These are phyloP conservation scores for Incumbomyces delicatus DNA, from an alignment of 2,329 filamentous ascomycete genomes.

Conservation along the genomic window DNA sequence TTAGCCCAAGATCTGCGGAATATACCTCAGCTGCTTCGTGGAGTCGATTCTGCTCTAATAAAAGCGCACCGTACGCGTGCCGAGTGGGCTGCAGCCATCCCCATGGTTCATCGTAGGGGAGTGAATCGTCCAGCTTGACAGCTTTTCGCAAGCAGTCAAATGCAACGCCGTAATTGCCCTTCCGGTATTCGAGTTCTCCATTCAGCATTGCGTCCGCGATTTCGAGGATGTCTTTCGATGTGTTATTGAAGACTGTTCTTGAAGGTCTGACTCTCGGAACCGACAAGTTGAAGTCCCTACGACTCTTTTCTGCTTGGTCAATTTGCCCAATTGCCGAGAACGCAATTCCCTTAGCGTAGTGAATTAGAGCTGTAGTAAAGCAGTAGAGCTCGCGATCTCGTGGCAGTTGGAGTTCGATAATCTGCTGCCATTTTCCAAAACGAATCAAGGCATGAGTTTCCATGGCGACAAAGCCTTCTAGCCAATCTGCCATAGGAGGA, in stretches of 20 bases:
- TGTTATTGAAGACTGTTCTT: constrained; percentile 61
- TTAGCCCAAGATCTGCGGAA: constrained; percentile 51
- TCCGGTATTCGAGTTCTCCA: constrained; percentile 64
- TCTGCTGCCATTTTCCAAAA: constrained; percentile 62
- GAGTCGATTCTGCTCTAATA: constrained; percentile 56
- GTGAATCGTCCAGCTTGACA: constrained; percentile 49
- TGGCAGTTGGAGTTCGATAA: constrained; percentile 49
- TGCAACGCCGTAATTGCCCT: constrained; percentile 46
- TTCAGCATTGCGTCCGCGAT: constrained; percentile 58
- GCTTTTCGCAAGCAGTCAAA: constrained; percentile 51
- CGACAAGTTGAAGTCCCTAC: constrained; percentile 43
- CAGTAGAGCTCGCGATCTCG: constrained; percentile 53
- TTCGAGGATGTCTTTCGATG: constrained; percentile 51
- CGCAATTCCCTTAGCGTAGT: constrained; percentile 61
- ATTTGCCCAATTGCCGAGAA: constrained; percentile 49
- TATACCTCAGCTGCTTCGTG: constrained; percentile 50
- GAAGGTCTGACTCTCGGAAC: constrained; percentile 44
- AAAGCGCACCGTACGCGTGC: constrained; percentile 60
- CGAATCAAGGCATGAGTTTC: constrained; percentile 61
- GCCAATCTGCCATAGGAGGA: constrained; percentile 69
- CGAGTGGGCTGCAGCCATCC: constrained; percentile 68
- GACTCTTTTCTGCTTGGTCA: constrained; percentile 45
- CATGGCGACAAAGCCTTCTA: constrained; percentile 61
- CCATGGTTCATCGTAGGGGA: constrained; percentile 67
- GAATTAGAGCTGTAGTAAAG: constrained; percentile 56